These are phyloP conservation scores for Arabis alpina DNA, from an alignment of 345 rosid genomes.

Conservation along the genomic window DNA sequence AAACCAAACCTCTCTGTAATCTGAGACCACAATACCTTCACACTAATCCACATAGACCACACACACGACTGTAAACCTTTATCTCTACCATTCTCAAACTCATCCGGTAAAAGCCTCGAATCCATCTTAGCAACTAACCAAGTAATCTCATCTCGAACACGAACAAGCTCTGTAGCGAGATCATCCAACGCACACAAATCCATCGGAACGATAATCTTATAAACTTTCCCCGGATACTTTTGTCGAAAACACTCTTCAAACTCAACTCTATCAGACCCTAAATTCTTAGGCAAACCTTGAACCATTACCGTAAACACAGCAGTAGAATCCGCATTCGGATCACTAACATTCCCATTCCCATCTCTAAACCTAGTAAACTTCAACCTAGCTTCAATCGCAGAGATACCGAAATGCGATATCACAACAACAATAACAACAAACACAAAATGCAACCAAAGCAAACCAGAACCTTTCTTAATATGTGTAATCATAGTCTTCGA, in stretches of 20 bases:
- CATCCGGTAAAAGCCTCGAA: conserved; percentile 68
- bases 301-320: conserved; percentile 88
- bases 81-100: conserved; percentile 46
- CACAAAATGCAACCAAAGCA: conserved; percentile 86
- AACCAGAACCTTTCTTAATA: conserved; percentile 73
- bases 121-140: conserved; percentile 90
- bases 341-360: conserved; percentile 87
- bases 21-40: conserved; percentile 51
- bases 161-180: conserved; percentile 77
- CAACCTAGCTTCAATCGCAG: conserved; percentile 65
- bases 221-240: conserved; percentile 86
- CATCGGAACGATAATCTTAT: conserved; percentile 82
- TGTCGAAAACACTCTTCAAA: conserved; percentile 73
- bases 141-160: conserved; percentile 83
- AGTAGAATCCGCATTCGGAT: conserved; percentile 63
- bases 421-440: conserved; percentile 66
- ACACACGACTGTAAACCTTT: conserved; percentile 41
- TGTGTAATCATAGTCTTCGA: conserved; percentile 88
- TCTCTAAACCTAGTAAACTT: conserved; percentile 92
- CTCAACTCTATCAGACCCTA: conserved; percentile 68
- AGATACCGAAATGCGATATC: conserved; percentile 73
- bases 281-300: conserved; percentile 85
- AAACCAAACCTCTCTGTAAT: conserved; percentile 59
- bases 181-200: conserved; percentile 96
- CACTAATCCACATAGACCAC: conserved; percentile 45